Evolutionary conservation across 2,329 filamentous ascomycete genomes (phyloP).

Genomic region (Penicillium expansum): DNA sequence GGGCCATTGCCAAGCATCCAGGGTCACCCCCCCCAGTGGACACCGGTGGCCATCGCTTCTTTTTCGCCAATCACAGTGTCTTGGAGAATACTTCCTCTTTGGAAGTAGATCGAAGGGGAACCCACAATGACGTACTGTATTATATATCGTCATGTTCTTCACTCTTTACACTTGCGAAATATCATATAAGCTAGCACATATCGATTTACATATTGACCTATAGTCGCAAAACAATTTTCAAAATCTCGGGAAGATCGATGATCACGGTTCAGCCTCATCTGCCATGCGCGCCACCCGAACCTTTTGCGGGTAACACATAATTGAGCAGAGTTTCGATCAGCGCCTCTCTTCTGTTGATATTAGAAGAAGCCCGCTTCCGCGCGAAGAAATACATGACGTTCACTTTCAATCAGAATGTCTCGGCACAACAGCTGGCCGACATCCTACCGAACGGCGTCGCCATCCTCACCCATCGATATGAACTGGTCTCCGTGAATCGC

Average conservation of each 20-base stretch:
- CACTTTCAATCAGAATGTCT: slow-evolving; percentile 6
- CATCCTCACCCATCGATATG: slow-evolving; percentile 20
- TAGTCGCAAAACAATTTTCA: neutral
- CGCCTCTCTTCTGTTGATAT: neutral
- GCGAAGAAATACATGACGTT: neutral
- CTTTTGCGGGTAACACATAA: neutral
- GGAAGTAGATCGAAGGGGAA: slow-evolving; percentile 3
- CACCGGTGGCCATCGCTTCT: neutral
- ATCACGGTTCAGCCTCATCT: neutral
- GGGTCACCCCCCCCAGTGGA: neutral
- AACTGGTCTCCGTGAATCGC: slow-evolving; percentile 20
- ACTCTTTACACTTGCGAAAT: no score
- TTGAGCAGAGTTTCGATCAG: neutral
- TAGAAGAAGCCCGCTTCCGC: neutral
- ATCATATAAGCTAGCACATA: neutral
- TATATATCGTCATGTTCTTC: neutral
- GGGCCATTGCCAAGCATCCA: neutral
- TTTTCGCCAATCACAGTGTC: neutral
- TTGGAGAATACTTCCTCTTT: neutral
- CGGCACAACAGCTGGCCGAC: slow-evolving; percentile 29
- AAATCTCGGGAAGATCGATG: neutral
- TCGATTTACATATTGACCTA: neutral
- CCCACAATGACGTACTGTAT: slow-evolving; percentile 9
- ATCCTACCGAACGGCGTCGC: slow-evolving; percentile 25
- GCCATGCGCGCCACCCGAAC: neutral